phyloP scores from a whole-genome alignment of 805 yeast species.

The Clavispora santaluciae region DNA sequence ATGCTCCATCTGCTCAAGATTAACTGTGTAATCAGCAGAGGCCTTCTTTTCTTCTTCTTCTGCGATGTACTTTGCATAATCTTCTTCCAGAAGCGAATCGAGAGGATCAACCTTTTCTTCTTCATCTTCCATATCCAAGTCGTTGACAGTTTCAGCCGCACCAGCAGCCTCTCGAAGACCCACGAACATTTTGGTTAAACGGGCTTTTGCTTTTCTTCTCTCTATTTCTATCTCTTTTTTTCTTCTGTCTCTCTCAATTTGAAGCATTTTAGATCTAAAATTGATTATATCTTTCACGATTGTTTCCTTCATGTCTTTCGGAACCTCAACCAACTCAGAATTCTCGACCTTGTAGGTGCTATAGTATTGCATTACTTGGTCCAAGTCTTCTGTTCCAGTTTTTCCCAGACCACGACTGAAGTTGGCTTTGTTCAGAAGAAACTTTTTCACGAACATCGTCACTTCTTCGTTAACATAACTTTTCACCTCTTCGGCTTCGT shows the following conservation, averaged over 20 bases:
- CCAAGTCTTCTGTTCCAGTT: conserved; percentile 33
- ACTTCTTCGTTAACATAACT: neutral
- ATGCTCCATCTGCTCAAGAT: conserved; percentile 10
- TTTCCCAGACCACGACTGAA: conserved; percentile 15
- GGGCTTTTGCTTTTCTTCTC: conserved; percentile 43
- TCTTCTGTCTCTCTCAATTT: conserved; percentile 48
- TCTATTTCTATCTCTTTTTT: conserved; percentile 45
- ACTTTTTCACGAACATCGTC: neutral
- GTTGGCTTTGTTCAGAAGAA: conserved; percentile 18
- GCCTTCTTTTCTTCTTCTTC: conserved; percentile 21
- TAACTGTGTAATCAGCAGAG: conserved; percentile 18
- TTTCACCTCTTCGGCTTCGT: neutral
- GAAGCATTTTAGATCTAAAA: conserved; percentile 52
- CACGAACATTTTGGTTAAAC: conserved; percentile 42
- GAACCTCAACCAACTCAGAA: conserved; percentile 54
- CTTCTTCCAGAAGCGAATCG: conserved; percentile 12
- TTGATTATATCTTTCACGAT: conserved; percentile 50
- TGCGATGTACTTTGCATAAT: conserved; percentile 26
- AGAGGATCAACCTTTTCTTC: conserved; percentile 3
- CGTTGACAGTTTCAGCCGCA: conserved; percentile 11
- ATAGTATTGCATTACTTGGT: conserved; percentile 31
- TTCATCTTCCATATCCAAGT: conserved; percentile 15
- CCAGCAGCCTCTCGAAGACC: conserved; percentile 26
- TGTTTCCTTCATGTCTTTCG: conserved; percentile 47
- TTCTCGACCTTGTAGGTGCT: conserved; percentile 49